Evolutionary conservation across 441 rosid species (phyloP), one percentile per base, ranked within the genome.

Genomic region (Theobroma grandiflorum): DNA sequence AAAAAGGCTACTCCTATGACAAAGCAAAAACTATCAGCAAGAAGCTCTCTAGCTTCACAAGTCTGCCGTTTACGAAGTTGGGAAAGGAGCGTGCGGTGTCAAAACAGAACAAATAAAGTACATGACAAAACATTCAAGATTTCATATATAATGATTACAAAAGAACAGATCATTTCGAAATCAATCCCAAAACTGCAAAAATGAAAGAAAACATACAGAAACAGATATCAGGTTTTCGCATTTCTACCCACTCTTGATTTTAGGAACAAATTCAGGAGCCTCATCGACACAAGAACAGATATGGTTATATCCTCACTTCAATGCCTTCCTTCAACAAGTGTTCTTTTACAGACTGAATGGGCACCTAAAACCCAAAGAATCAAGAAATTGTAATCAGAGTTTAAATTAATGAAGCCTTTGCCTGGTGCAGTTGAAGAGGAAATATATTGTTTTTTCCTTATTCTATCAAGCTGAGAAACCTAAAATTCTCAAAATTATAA

Each of bases 311-410:
- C 84, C 99, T 88, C n/a, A 95, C 97, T 85, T 97, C 98, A 58
- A 91, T 88, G 83, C 90, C 89, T 82, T 87, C 86, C 49, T 90
- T 86, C 78, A 84, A 78, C 83, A 95, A 87, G 85, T 92, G 96
- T 84, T 85, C 97, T 84, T 97, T 97, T 58, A 95, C 99, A 35
- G 85, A 58, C 38, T 80, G 91, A 84, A 97, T 85, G 1, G 97
- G 97, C 72, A 97, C 99, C 99, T 97, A 86, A 85, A 79, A 76
- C 16, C 75, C 85, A 82, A 70, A 82, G 72, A 22, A 77, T 35
- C 11, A 35, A 67, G 18, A 67, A 4, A 64, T 50, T n/a, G 59
- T 14, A 55, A 72, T 61, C 73, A 69, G 66, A 55, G 37, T 63
- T 61, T 50, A 63, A 37, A 49, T 35, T 49, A 16, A 37, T 63